Percentiles rank a stretch among this genome's conserved stretches.
phyloP scores from a whole-genome alignment of 768 basidiomycete species.

The Naematelia aurantialba region DNA sequence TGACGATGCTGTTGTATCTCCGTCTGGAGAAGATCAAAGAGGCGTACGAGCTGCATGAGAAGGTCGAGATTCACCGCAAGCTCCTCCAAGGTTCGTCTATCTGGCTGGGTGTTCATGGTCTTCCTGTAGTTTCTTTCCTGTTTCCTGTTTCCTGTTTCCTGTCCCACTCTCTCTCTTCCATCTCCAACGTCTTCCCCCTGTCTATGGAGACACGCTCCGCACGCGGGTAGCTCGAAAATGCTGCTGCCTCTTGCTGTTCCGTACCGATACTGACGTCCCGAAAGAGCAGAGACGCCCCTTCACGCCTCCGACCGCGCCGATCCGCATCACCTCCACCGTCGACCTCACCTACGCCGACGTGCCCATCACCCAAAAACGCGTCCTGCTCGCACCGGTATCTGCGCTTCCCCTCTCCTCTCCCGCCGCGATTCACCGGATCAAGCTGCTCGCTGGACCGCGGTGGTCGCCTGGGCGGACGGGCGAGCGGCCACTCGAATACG shows the following conservation, averaged over 20 bases:
- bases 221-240: neutral
- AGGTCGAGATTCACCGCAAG: constrained; percentile 85
- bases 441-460: constrained; percentile 80
- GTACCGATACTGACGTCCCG: neutral
- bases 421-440: constrained; percentile 74
- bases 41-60: constrained; percentile 69
- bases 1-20: constrained; percentile 67
- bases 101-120: too few species aligned
- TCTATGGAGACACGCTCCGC: neutral
- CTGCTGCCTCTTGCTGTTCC: neutral
- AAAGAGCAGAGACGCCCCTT: constrained; percentile 80
- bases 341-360: constrained; percentile 71
- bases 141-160: constrained; percentile 9
- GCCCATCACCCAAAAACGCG: constrained; percentile 69
- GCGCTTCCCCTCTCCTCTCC: constrained; percentile 63
- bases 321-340: constrained; percentile 57
- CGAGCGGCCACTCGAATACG: constrained; percentile 7
- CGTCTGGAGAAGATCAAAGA: constrained; percentile 71
- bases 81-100: constrained; percentile 67
- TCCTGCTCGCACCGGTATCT: constrained; percentile 70
- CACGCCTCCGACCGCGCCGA: constrained; percentile 57
- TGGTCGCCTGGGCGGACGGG: constrained; percentile 62
- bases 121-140: neutral
- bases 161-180: constrained; percentile 22
- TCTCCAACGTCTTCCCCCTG: neutral